These are phyloP conservation scores for Eragrostis tef DNA, from an alignment of 202 grass and related monocot species.

Conservation along the genomic window DNA sequence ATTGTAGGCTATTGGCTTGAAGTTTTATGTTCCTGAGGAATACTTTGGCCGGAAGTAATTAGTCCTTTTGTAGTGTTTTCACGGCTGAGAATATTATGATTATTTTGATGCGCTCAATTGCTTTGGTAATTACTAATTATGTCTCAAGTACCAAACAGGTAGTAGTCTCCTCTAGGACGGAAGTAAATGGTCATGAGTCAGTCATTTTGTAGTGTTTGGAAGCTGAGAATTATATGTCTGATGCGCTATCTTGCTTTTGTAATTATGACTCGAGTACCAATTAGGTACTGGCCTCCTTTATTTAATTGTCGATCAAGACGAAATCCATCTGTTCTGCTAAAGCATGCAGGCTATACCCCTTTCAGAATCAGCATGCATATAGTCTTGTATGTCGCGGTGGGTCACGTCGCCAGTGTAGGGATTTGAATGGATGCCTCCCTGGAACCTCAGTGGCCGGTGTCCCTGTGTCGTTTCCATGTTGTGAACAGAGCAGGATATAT, in stretches of 20 bases:
- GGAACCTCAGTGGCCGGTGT: no score
- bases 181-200: no score
- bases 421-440: no score
- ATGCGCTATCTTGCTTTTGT: no score
- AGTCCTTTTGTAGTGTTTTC: no score
- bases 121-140: not conserved
- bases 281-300: not conserved
- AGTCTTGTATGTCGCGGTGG: not conserved
- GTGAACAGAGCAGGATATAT: no score
- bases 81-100: no score
- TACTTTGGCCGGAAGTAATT: no score
- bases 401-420: not conserved
- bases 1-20: conserved; percentile 71
- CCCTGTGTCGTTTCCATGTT: no score
- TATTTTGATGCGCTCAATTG: no score
- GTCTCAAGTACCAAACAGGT: not conserved
- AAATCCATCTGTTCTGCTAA: not conserved
- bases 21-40: conserved; percentile 78
- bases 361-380: not conserved
- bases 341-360: not conserved
- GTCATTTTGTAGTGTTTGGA: no score
- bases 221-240: no score
- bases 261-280: not conserved
- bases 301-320: not conserved
- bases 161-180: not conserved